Conservation (phyloP, 2,329 filamentous ascomycete species). For the Cladosporium phlei region DNA sequence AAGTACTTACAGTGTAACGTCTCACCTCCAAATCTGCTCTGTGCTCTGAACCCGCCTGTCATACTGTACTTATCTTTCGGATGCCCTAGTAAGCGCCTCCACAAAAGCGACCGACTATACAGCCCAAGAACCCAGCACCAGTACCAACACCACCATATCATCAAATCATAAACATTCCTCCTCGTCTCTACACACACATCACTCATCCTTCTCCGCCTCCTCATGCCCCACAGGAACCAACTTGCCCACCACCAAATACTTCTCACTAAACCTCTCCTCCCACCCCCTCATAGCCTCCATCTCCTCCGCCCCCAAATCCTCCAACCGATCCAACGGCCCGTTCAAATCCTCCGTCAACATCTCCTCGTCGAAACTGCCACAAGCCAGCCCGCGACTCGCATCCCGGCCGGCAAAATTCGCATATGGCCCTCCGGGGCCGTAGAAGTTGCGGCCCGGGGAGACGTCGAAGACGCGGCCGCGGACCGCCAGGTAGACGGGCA, state of each 20-base stretch:
- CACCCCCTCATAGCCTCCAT: constrained; percentile 79
- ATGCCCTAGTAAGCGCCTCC: no score
- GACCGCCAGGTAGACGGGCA: constrained; percentile 84
- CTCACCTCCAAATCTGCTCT: no score
- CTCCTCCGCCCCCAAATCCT: constrained; percentile 68
- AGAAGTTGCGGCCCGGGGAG: constrained; percentile 80
- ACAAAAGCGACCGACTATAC: no score
- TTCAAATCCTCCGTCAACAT: constrained; percentile 92
- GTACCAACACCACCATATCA: no score
- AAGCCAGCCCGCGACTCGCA: constrained; percentile 80
- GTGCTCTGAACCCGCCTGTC: no score
- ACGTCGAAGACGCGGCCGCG: constrained; percentile 91
- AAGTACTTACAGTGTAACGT: no score
- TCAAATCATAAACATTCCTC: no score
- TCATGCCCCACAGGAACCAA: constrained; percentile 63
- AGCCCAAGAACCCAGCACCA: no score
- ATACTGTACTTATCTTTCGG: no score
- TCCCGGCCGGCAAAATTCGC: constrained; percentile 94
- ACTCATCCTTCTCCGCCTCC: constrained; percentile 41
- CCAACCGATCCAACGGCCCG: constrained; percentile 71
- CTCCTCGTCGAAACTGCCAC: constrained; percentile 86
- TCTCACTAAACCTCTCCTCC: constrained; percentile 89
- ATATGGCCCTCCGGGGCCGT: constrained; percentile 92
- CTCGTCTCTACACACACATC: no score
- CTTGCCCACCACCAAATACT: constrained; percentile 91